phyloP scores from a whole-genome alignment of 495 filamentous ascomycete genomes.

The Aspergillus mulundensis region DNA sequence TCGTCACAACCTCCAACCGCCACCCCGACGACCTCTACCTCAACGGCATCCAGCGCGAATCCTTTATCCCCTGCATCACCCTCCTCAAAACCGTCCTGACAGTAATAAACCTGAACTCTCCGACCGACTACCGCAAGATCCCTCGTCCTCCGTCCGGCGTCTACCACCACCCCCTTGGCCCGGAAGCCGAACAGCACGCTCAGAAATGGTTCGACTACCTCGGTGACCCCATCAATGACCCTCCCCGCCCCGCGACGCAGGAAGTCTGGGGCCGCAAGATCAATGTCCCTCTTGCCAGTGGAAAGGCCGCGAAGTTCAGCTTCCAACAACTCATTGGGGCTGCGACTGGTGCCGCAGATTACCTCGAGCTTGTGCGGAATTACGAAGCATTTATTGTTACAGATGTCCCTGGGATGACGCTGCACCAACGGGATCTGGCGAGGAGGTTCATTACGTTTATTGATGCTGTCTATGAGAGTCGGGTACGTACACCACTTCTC shows the following conservation, averaged over 20 bases:
- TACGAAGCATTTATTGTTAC: conserved; percentile 92
- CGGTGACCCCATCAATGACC: conserved; percentile 73
- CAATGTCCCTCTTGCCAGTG: conserved; percentile 79
- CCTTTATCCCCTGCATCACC: conserved; percentile 92
- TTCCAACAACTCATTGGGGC: conserved; percentile 86
- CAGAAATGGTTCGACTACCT: conserved; percentile 94
- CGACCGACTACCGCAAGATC: conserved; percentile 96
- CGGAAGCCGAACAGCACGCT: conserved; percentile 71
- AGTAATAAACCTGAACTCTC: conserved; percentile 91
- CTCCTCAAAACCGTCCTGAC: conserved; percentile 77
- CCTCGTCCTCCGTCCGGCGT: conserved; percentile 89
- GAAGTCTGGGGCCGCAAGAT: conserved; percentile 94
- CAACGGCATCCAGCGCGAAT: conserved; percentile 94
- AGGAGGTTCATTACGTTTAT: conserved; percentile 95
- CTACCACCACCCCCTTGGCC: conserved; percentile 82
- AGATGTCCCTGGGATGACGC: conserved; percentile 87
- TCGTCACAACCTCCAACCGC: conserved; percentile 95
- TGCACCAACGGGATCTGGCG: conserved; percentile 80
- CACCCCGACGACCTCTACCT: conserved; percentile 96
- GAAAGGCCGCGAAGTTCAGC: conserved; percentile 80
- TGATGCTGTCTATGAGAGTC: conserved; percentile 85
- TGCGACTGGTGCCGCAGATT: conserved; percentile 89
- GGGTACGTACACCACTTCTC: conserved; percentile 35
- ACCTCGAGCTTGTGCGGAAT: conserved; percentile 83
- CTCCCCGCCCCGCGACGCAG: conserved; percentile 72